A percentile compares a stretch with the other conserved stretches of the same genome.
Conservation (phyloP, 768 basidiomycete genomes). For the Russula sp. region DNA sequence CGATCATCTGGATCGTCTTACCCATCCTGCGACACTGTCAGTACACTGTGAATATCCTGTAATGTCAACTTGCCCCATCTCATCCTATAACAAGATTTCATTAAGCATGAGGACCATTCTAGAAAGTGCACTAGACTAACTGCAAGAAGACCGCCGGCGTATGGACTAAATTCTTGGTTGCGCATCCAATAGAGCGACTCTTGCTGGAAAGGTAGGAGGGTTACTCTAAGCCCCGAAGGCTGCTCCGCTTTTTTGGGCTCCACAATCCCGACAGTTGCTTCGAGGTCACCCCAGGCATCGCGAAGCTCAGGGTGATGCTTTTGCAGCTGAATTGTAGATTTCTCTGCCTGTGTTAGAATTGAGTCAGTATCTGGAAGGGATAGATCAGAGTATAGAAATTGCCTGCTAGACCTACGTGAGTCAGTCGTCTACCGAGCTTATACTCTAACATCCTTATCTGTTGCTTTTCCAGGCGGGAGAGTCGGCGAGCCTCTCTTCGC, state of each 20-base stretch:
- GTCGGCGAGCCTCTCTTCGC: conserved; percentile 10
- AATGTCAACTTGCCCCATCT: conserved; percentile 67
- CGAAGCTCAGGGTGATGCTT: conserved; percentile 73
- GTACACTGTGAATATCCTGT: conserved; percentile 1
- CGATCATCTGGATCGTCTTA: conserved; percentile 95
- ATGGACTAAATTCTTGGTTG: conserved; percentile 79
- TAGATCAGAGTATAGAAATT: neutral
- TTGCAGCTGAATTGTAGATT: conserved; percentile 50
- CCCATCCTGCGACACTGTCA: conserved; percentile 56
- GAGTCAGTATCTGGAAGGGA: conserved; percentile 9
- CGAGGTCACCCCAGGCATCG: conserved; percentile 84
- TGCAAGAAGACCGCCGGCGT: conserved; percentile 90
- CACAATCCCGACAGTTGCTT: conserved; percentile 50
- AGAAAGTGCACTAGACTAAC: conserved; percentile 35
- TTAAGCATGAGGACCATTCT: conserved; percentile 6
- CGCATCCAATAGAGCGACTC: conserved; percentile 97
- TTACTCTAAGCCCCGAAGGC: conserved; percentile 75
- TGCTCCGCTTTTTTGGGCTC: conserved; percentile 68
- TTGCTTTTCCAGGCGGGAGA: conserved; percentile 19
- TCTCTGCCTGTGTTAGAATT: conserved; percentile 52
- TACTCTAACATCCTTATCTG: conserved; percentile 32
- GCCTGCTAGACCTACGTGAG: conserved; percentile 42
- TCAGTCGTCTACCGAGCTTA: conserved; percentile 68
- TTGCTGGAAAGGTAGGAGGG: conserved; percentile 87
- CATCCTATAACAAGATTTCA: conserved; percentile 47